A percentile compares a stretch with the other conserved stretches of the same genome.
Conservation (phyloP, 345 rosid species). For the Eucalyptus paniculata region DNA sequence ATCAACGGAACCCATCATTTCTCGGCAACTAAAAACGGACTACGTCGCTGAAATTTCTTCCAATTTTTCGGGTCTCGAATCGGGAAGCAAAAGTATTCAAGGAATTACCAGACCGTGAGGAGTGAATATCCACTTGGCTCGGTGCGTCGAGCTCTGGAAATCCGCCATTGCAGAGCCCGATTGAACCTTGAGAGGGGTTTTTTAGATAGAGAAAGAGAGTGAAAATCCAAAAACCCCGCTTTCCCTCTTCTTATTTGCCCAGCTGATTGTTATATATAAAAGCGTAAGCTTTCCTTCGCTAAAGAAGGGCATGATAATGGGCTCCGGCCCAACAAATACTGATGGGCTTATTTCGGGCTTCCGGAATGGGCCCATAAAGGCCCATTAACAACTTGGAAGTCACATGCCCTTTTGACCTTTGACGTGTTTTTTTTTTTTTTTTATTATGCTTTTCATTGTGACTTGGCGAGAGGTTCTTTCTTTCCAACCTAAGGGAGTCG, state of each 20-base stretch:
- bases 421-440: neutral
- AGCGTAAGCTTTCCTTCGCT: too few species aligned
- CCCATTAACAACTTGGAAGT: neutral
- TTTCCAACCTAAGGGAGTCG: neutral
- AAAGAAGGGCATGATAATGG: neutral
- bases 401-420: neutral
- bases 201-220: neutral
- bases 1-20: neutral
- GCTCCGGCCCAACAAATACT: neutral
- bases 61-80: neutral
- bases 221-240: neutral
- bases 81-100: neutral
- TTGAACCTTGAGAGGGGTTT: neutral
- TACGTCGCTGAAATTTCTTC: neutral
- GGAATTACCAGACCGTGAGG: constrained; percentile 55
- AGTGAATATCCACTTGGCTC: constrained; percentile 84
- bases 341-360: neutral
- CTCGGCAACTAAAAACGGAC: neutral
- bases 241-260: neutral
- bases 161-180: constrained; percentile 45
- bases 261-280: neutral
- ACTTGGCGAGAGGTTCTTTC: neutral
- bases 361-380: neutral
- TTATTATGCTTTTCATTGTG: neutral
- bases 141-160: constrained; percentile 85